These are phyloP conservation scores for Penicillium canariense DNA, from an alignment of 495 filamentous ascomycete species.

Conservation along the genomic window DNA sequence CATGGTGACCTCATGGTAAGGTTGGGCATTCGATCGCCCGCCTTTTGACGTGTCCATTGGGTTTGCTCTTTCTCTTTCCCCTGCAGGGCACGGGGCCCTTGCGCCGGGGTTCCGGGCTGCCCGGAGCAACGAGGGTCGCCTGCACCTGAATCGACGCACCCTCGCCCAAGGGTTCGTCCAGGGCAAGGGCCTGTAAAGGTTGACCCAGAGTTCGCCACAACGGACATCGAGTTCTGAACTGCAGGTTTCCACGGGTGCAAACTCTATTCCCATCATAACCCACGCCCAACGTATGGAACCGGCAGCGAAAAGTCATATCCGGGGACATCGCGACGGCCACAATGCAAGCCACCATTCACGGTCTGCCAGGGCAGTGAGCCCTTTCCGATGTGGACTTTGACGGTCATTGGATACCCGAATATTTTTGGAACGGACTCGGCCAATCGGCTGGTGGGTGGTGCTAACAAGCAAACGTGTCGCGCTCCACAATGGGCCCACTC, in stretches of 20 bases:
- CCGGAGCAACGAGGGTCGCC: not conserved
- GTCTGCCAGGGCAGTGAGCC: not conserved
- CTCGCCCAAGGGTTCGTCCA: not conserved
- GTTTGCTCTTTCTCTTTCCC: not conserved
- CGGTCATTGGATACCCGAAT: slow-evolving; percentile 5
- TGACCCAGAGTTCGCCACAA: slow-evolving; percentile 1
- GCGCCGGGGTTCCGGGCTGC: slow-evolving; percentile 9
- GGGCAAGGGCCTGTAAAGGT: slow-evolving; percentile 1
- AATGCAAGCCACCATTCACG: not conserved
- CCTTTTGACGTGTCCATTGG: not conserved
- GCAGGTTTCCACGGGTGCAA: slow-evolving; percentile 3
- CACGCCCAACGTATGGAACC: not conserved
- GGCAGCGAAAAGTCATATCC: not conserved
- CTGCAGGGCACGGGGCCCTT: not conserved
- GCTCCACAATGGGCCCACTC: slow-evolving; percentile 15
- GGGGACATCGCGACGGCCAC: slow-evolving; percentile 4
- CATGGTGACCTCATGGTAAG: not conserved
- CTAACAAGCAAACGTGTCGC: slow-evolving; percentile 25
- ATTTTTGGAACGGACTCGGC: slow-evolving; percentile 11
- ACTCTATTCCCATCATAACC: not conserved
- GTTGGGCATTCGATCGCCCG: not conserved
- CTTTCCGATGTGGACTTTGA: not conserved
- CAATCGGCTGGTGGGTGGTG: slow-evolving; percentile 1
- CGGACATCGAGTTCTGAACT: not conserved
- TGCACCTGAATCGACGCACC: not conserved